These are phyloP conservation scores for Eucalyptus microcorys DNA, from an alignment of 345 rosid species.

Conservation along the genomic window DNA sequence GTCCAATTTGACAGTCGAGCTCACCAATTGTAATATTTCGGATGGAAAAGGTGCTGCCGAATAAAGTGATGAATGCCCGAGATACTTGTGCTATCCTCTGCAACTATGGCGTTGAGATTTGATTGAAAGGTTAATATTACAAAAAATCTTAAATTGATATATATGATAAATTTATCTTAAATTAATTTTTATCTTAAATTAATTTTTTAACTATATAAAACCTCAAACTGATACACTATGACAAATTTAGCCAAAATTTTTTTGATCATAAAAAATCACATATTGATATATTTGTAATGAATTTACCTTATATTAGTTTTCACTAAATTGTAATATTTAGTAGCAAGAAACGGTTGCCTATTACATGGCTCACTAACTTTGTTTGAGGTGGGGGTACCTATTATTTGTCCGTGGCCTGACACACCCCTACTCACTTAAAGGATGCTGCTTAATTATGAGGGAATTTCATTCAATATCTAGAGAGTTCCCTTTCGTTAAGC, in stretches of 20 bases:
- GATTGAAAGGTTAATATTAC: background rate
- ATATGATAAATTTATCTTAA: too few species aligned
- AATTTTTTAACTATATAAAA: too few species aligned
- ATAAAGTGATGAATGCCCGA: background rate
- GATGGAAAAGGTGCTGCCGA: background rate
- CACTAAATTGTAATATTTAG: too few species aligned
- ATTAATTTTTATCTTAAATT: too few species aligned
- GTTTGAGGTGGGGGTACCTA: background rate
- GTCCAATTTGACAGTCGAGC: rapidly evolving
- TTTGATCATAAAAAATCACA: too few species aligned
- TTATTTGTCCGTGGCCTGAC: background rate
- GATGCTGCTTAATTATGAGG: background rate
- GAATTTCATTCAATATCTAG: background rate
- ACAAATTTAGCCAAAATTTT: too few species aligned
- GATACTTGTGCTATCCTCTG: background rate
- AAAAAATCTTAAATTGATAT: too few species aligned
- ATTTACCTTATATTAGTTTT: rapidly evolving
- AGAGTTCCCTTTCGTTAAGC: background rate
- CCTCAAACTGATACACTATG: rapidly evolving
- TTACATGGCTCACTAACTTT: background rate
- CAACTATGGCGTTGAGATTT: rapidly evolving
- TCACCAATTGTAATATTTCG: too few species aligned
- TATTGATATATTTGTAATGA: rapidly evolving
- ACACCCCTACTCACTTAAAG: background rate
- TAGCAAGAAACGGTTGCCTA: rapidly evolving